Evolutionary conservation across 2,329 filamentous ascomycete genomes (phyloP).

Genomic region (Neonectria coccinea): DNA sequence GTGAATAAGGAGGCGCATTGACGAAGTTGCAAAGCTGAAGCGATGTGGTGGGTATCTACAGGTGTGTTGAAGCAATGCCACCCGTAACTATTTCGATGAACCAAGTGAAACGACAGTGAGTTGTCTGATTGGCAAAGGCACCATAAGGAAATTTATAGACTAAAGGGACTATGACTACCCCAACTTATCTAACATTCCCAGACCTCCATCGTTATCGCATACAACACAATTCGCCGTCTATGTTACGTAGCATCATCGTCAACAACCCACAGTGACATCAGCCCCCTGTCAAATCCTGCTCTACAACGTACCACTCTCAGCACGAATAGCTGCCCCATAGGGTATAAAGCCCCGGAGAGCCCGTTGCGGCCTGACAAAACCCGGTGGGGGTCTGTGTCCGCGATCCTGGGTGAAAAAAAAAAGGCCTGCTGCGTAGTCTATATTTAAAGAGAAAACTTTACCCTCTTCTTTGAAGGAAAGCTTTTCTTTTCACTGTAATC

Average conservation of each 20-base stretch:
- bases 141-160: background rate
- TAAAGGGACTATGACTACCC: background rate
- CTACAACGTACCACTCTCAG: conserved; percentile 25
- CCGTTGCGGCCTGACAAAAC: conserved; percentile 14
- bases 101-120: too few species aligned
- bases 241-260: background rate
- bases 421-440: conserved; percentile 1
- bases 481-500: background rate
- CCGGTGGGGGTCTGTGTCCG: conserved; percentile 12
- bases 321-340: conserved; percentile 19
- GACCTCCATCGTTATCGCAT: background rate
- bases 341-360: conserved; percentile 6
- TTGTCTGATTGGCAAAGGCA: too few species aligned
- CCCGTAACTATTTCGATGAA: too few species aligned
- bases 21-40: background rate
- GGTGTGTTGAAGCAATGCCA: too few species aligned
- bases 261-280: conserved; percentile 32
- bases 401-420: background rate
- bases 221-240: background rate
- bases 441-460: conserved; percentile 2
- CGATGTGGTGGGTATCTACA: too few species aligned
- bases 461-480: background rate
- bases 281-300: background rate
- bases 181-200: background rate
- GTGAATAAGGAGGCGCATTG: background rate